A percentile compares a stretch with the other conserved stretches of the same genome.
phyloP scores from a whole-genome alignment of 352 stramenopile genomes.

The Globisporangium canariense region DNA sequence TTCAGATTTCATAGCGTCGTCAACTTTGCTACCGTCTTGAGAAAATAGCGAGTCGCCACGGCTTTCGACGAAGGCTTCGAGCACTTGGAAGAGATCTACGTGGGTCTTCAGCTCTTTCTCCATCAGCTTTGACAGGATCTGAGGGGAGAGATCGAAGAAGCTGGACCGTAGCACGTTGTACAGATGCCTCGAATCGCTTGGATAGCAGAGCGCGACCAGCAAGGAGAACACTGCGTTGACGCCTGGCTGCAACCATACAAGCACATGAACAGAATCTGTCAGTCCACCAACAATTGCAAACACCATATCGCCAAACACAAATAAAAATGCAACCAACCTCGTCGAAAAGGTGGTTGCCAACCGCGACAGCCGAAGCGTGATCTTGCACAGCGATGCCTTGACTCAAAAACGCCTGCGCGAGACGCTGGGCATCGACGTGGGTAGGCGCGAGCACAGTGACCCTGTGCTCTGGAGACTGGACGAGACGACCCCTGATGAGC shows the following conservation, averaged over 20 bases:
- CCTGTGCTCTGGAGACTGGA: conserved; percentile 4
- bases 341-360: conserved; percentile 21
- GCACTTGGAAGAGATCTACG: conserved; percentile 42
- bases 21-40: not conserved
- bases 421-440: conserved; percentile 32
- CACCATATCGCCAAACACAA: not conserved
- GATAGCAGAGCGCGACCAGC: conserved; percentile 57
- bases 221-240: conserved; percentile 67
- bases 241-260: conserved; percentile 25
- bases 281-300: not conserved
- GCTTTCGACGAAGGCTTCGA: conserved; percentile 46
- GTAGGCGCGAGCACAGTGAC: conserved; percentile 38
- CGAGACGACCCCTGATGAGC: conserved; percentile 13
- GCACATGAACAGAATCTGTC: not conserved
- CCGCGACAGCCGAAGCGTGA: not conserved
- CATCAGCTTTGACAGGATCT: conserved; percentile 63
- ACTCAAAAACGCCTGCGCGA: conserved; percentile 29
- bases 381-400: conserved; percentile 31
- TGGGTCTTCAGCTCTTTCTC: conserved; percentile 53
- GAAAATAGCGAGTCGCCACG: conserved; percentile 21
- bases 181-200: conserved; percentile 65
- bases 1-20: not conserved
- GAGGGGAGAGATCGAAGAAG: conserved; percentile 49
- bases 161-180: conserved; percentile 78
- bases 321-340: conserved; percentile 15